Evolutionary conservation across 192 early-diverging fungal genomes (phyloP).

Genomic region (Entrophospora sp.): DNA sequence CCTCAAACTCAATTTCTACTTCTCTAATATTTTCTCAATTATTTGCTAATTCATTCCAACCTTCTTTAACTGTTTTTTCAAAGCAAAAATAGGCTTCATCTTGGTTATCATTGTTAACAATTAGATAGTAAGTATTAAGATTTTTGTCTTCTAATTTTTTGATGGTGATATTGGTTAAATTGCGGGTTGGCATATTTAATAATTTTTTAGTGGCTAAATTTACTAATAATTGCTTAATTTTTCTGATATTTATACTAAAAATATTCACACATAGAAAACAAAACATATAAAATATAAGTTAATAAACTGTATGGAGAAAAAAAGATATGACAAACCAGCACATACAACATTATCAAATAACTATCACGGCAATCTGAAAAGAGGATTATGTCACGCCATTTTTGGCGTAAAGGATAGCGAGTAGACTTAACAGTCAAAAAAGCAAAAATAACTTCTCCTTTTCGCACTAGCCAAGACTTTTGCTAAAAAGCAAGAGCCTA

Average conservation of each 20-base stretch:
- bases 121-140: neutral
- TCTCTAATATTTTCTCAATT: neutral
- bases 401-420: neutral
- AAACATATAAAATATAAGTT: neutral
- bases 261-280: too few relatives aligned
- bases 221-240: too few relatives aligned
- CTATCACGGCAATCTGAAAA: neutral
- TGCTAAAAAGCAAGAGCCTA: too few relatives aligned
- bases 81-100: slow-evolving; percentile 9
- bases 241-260: too few relatives aligned
- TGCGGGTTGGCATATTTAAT: neutral
- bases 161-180: neutral
- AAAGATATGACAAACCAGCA: neutral
- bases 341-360: neutral
- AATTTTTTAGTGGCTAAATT: too few relatives aligned
- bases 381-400: neutral
- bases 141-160: neutral
- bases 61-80: slow-evolving; percentile 1
- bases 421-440: neutral
- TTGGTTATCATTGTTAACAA: neutral
- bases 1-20: neutral
- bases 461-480: too few relatives aligned
- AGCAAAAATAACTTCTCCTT: too few relatives aligned
- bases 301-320: neutral
- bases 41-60: neutral